phyloP scores from a whole-genome alignment of 2,329 filamentous ascomycete species.

The Talaromyces sp. region DNA sequence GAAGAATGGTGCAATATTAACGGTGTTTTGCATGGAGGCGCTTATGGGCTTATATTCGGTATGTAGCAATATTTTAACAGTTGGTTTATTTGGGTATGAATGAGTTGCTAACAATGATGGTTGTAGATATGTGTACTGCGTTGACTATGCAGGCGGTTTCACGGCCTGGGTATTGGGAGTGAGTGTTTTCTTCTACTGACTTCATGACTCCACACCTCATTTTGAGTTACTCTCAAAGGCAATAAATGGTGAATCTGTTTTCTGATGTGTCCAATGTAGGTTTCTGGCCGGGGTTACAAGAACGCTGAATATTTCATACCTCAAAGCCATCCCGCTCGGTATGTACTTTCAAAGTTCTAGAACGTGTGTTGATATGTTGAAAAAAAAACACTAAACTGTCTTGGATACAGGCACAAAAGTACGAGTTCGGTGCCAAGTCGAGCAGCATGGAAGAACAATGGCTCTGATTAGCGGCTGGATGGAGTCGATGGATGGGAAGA shows the following conservation, averaged over 20 bases:
- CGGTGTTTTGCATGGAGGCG: slow-evolving; percentile 40
- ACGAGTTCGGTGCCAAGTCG: slow-evolving; percentile 38
- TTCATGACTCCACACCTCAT: neutral
- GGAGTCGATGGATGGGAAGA: slow-evolving; percentile 44
- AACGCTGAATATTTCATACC: slow-evolving; percentile 47
- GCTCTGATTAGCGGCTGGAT: slow-evolving; percentile 48
- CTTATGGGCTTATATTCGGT: slow-evolving; percentile 70
- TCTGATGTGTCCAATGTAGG: slow-evolving; percentile 12
- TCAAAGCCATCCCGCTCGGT: slow-evolving; percentile 46
- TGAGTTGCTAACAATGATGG: neutral
- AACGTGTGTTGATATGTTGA: neutral
- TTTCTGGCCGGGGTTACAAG: slow-evolving; percentile 49
- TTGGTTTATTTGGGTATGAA: neutral
- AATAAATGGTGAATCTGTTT: neutral
- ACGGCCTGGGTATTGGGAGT: slow-evolving; percentile 47
- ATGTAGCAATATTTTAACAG: neutral
- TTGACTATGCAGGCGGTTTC: slow-evolving; percentile 46
- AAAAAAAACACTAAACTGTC: neutral
- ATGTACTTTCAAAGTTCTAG: slow-evolving; percentile 7
- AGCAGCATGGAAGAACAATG: slow-evolving; percentile 47
- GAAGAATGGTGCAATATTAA: slow-evolving; percentile 21
- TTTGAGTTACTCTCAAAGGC: neutral
- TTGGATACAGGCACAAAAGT: slow-evolving; percentile 34
- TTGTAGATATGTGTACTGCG: slow-evolving; percentile 48
- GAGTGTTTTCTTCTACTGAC: slow-evolving; percentile 11